A percentile compares a stretch with the other conserved stretches of the same genome.
phyloP scores from a whole-genome alignment of 1,284 basidiomycete genomes.

The Trametes hirsuta region DNA sequence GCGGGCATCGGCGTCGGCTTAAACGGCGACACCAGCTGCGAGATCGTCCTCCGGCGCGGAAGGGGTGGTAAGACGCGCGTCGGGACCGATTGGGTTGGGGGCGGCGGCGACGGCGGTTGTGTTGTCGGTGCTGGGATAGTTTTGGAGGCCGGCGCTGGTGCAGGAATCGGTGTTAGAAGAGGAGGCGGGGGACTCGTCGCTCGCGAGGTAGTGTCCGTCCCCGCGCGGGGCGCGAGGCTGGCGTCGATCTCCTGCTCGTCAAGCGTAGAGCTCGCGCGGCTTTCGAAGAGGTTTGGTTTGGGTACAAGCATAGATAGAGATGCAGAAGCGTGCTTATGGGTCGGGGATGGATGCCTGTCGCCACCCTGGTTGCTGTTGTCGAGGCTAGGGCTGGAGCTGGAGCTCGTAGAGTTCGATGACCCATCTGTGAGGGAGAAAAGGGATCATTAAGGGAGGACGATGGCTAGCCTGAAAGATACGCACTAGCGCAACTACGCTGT shows the following conservation, averaged over 20 bases:
- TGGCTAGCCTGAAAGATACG: not conserved
- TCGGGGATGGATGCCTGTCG: too few species aligned
- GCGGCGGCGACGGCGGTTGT: too few species aligned
- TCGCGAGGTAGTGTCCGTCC: not conserved
- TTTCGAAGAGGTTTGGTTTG: not conserved
- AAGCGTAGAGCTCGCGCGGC: conserved; percentile 10
- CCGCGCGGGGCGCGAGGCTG: not conserved
- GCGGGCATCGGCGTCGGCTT: not conserved
- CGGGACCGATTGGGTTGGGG: too few species aligned
- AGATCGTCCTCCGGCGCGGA: not conserved
- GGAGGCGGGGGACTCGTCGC: not conserved
- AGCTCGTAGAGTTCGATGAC: too few species aligned
- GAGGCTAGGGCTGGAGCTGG: too few species aligned
- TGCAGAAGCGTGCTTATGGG: not conserved
- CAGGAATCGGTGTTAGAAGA: too few species aligned
- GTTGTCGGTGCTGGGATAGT: not conserved
- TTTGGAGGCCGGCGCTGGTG: not conserved
- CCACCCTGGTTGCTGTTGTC: too few species aligned
- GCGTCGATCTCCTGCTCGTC: conserved; percentile 20
- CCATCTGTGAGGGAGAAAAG: too few species aligned
- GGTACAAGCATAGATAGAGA: not conserved
- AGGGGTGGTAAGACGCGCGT: not conserved
- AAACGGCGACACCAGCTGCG: too few species aligned
- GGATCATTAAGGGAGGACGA: too few species aligned
- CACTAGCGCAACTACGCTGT: conserved; percentile 3